Evolutionary conservation across 352 stramenopile species (phyloP).

Genomic region (Globisporangium perplexum): DNA sequence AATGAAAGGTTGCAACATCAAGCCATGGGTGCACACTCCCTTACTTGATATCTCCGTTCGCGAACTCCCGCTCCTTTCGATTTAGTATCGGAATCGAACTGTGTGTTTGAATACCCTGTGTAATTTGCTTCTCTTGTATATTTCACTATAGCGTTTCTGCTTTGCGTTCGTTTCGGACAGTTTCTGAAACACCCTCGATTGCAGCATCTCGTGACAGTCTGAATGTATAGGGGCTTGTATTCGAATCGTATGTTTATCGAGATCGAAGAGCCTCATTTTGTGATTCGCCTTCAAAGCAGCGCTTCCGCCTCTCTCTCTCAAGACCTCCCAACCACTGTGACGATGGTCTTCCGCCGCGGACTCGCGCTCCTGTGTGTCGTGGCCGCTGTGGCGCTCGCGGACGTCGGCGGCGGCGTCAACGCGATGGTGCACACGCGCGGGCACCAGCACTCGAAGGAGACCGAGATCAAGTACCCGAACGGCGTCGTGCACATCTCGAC

Average conservation of each 20-base stretch:
- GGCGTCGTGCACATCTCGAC: slow-evolving; percentile 26
- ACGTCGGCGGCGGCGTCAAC: slow-evolving; percentile 18
- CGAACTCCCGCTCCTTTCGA: too few species aligned
- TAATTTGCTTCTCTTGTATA: too few species aligned
- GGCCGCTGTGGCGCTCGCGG: slow-evolving; percentile 19
- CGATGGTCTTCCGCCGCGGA: slow-evolving; percentile 32
- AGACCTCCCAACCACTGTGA: not conserved
- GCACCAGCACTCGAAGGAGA: slow-evolving; percentile 14
- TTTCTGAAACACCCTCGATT: too few species aligned
- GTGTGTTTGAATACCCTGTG: too few species aligned
- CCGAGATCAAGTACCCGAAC: slow-evolving; percentile 27
- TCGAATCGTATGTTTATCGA: too few species aligned
- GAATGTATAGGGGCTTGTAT: too few species aligned
- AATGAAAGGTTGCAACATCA: too few species aligned
- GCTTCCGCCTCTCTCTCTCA: not conserved
- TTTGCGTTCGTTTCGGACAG: too few species aligned
- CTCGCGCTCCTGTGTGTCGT: slow-evolving; percentile 32
- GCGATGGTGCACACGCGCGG: slow-evolving; percentile 17
- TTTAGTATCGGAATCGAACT: too few species aligned
- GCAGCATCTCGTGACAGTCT: too few species aligned
- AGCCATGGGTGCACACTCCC: not conserved
- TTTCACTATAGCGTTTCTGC: too few species aligned
- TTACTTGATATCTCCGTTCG: not conserved
- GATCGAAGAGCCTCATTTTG: not conserved
- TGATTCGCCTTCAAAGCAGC: not conserved